These are phyloP conservation scores for Citrus reticulata DNA, from an alignment of 345 rosid species.

Conservation along the genomic window DNA sequence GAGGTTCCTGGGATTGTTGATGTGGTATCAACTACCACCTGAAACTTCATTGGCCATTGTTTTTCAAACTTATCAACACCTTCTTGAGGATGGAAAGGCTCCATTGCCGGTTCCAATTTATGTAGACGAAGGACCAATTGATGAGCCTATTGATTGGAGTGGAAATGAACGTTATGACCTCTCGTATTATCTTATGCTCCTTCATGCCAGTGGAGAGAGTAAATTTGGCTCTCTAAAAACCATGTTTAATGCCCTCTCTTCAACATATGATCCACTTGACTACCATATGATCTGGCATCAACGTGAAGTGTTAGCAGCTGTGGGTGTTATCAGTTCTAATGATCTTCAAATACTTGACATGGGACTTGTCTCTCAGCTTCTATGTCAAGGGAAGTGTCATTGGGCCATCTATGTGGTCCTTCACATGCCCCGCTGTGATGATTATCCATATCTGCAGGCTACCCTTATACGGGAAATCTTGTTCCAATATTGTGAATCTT, in stretches of 20 bases:
- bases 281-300: slow-evolving; percentile 99
- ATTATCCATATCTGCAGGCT: slow-evolving; percentile 78
- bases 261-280: slow-evolving; percentile 94
- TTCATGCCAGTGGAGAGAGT: slow-evolving; percentile 66
- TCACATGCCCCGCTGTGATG: slow-evolving; percentile 67
- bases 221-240: slow-evolving; percentile 58
- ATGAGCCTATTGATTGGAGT: slow-evolving; percentile 34
- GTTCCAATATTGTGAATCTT: slow-evolving; percentile 85
- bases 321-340: slow-evolving; percentile 68
- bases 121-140: slow-evolving; percentile 79
- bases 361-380: slow-evolving; percentile 86
- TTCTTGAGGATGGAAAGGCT: slow-evolving; percentile 66
- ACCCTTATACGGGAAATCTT: slow-evolving; percentile 73
- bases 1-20: slow-evolving; percentile 88
- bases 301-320: slow-evolving; percentile 72
- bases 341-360: slow-evolving; percentile 92
- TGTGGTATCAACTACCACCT: slow-evolving; percentile 89
- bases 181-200: slow-evolving; percentile 94
- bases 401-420: slow-evolving; percentile 97
- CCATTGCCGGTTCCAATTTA: slow-evolving; percentile 81
- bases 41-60: slow-evolving; percentile 56
- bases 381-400: slow-evolving; percentile 75
- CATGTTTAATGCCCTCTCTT: slow-evolving; percentile 88
- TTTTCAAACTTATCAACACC: slow-evolving; percentile 68
- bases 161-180: slow-evolving; percentile 59